Base-by-base conservation (phyloP, 1,284 basidiomycete species). In the Cryptococcus sp. region DNA sequence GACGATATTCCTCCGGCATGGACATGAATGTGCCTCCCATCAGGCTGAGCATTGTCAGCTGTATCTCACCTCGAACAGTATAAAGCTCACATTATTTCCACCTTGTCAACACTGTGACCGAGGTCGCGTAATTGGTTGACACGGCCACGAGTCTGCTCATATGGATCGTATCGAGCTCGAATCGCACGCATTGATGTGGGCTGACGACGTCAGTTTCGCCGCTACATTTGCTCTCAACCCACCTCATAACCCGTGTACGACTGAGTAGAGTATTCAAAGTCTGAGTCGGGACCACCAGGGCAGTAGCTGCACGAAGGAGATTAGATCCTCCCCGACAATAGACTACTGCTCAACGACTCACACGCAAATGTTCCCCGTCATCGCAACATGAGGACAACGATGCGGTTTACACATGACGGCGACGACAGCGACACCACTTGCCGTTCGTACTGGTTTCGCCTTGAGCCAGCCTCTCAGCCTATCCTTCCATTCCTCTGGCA, bases 1-100 rank as follows among this genome's bases (percentile, higher is more conserved):
- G 87, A 56, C 95, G 85, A 75, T 99, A 99, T 46, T 93, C 91
- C 77, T 98, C 93, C 22, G 94, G 89, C 86, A 98, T 93, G 68
- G 92, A 96, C 94, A 99, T 97, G 79, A 99, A 99, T 4, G 95
- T 99, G 46, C 95, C 95, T 37, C 95, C 96, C 95, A 99, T 99
- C 68, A 99, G 84, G 65, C 75, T 78, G 55, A 16, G 13, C 22
- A 37, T 10, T 37, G 49, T 56, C 41, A 50, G 47, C 19, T 40
- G 15, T 22, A 23, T 16, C 51, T 25, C n/a, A 25, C 17, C 22
- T 3, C 20, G 16, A 34, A n/a, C 37, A 5, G 29, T 13, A 3
- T 11, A 40, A 66, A n/a, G n/a, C 76, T 61, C 41, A 78, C 76
- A 99, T 99, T 74, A 98, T 98, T 75, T 99, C 95, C 48, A 99